Percentiles rank a stretch among this genome's conserved stretches.
Evolutionary conservation across 805 yeast genomes (phyloP).

Genomic region (Yamadazyma endophytica): DNA sequence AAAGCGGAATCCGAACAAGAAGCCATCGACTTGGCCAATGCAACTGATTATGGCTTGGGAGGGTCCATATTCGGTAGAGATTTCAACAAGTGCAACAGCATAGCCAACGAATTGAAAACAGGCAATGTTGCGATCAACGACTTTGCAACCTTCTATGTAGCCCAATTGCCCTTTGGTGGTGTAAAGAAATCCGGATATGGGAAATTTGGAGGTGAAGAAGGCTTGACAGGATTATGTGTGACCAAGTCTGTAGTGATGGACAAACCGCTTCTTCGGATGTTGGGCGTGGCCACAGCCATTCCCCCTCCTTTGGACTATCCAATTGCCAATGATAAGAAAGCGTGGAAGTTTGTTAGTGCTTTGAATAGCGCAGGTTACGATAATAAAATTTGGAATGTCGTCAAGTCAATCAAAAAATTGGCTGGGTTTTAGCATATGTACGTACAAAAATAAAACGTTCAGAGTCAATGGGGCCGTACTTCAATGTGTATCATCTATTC

Average conservation of each 20-base stretch:
- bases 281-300: constrained; percentile 67
- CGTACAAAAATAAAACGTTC: background rate
- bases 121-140: constrained; percentile 98
- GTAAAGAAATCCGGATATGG: constrained; percentile 92
- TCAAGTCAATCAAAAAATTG: constrained; percentile 34
- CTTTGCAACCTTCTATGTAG: constrained; percentile 93
- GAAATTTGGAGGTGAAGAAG: constrained; percentile 97
- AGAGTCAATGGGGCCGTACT: background rate
- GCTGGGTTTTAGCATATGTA: constrained; percentile 16
- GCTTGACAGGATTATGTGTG: constrained; percentile 82
- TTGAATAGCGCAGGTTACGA: constrained; percentile 85
- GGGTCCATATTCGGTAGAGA: constrained; percentile 80
- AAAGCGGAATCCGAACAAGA: constrained; percentile 62
- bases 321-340: constrained; percentile 69
- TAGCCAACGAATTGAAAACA: constrained; percentile 61
- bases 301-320: constrained; percentile 94
- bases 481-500: constrained; percentile 1
- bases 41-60: constrained; percentile 87
- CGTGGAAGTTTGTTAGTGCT: constrained; percentile 84
- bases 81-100: constrained; percentile 51
- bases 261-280: constrained; percentile 55
- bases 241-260: constrained; percentile 88
- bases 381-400: constrained; percentile 61
- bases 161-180: constrained; percentile 98
- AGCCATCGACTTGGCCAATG: constrained; percentile 75